Percentiles rank a stretch among this genome's conserved stretches.
Conservation (phyloP, 2,329 filamentous ascomycete species). For the Zarea fungicola region DNA sequence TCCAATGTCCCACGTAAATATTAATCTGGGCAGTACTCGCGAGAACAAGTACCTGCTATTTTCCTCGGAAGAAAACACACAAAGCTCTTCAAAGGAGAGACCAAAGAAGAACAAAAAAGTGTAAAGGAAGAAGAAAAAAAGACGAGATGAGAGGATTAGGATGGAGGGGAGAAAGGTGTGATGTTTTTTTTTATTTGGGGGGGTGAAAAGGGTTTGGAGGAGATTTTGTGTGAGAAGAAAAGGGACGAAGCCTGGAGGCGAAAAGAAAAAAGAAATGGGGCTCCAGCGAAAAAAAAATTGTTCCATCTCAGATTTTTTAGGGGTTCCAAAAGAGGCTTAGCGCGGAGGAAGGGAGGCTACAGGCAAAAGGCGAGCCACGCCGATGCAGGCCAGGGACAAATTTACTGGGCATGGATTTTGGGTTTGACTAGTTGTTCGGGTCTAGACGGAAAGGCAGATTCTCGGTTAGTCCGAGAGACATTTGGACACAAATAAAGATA, state of each 20-base stretch:
- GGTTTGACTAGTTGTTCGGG: no score
- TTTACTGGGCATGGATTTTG: no score
- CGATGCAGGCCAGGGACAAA: no score
- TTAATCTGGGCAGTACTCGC: slow-evolving; percentile 20
- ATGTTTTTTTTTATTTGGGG: slow-evolving; percentile 2
- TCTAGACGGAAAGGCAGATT: no score
- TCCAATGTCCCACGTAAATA: slow-evolving; percentile 28
- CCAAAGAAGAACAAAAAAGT: slow-evolving; percentile 35
- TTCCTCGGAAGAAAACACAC: slow-evolving; percentile 40
- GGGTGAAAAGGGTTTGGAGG: slow-evolving; percentile 21
- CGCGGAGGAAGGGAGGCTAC: slow-evolving; percentile 9
- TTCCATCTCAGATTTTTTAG: no score
- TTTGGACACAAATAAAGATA: no score
- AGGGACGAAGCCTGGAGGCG: slow-evolving; percentile 18
- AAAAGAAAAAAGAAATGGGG: slow-evolving; percentile 28
- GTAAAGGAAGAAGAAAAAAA: slow-evolving; percentile 24
- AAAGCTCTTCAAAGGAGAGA: slow-evolving; percentile 44
- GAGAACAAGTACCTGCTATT: slow-evolving; percentile 27
- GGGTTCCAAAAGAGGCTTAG: slow-evolving; percentile 14
- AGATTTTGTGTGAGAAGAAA: slow-evolving; percentile 24
- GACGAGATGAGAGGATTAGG: slow-evolving; percentile 26
- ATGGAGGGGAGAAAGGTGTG: slow-evolving; percentile 18
- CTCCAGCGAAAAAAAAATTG: slow-evolving; percentile 12
- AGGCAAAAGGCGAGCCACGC: no score
- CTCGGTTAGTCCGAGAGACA: no score